A percentile compares a stretch with the other conserved stretches of the same genome.
Conservation (phyloP, 1,284 basidiomycete species). For the Pseudomicrostroma phylloplanum region DNA sequence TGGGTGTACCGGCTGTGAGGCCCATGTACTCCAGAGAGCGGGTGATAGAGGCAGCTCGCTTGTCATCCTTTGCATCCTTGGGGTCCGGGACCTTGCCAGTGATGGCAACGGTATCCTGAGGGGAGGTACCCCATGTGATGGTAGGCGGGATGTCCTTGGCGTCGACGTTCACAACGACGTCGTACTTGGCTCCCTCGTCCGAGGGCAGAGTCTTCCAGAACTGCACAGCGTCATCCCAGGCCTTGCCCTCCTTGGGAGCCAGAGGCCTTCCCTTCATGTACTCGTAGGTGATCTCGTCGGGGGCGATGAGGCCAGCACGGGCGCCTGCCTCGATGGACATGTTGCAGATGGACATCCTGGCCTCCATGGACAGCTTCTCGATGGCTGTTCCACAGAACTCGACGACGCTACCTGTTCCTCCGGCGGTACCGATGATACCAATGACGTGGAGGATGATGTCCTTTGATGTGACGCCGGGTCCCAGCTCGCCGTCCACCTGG, state of each 20-base stretch:
- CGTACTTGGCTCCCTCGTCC: conserved; percentile 44
- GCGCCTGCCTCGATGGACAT: conserved; percentile 51
- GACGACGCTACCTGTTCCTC: conserved; percentile 47
- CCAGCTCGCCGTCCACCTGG: conserved; percentile 45
- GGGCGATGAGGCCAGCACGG: conserved; percentile 49
- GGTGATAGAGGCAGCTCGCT: conserved; percentile 30
- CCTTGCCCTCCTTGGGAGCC: conserved; percentile 38
- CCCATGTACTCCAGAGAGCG: conserved; percentile 49
- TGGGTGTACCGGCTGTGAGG: conserved; percentile 38
- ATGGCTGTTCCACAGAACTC: conserved; percentile 47
- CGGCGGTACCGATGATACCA: conserved; percentile 48
- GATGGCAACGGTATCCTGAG: conserved; percentile 46
- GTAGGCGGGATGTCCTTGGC: conserved; percentile 48
- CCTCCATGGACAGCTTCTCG: conserved; percentile 44
- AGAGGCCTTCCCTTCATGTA: conserved; percentile 47
- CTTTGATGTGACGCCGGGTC: conserved; percentile 47
- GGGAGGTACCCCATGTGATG: conserved; percentile 47
- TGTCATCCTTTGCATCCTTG: conserved; percentile 34
- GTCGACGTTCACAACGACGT: conserved; percentile 41
- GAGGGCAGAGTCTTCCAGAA: conserved; percentile 46
- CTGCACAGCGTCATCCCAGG: conserved; percentile 43
- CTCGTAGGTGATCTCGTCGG: conserved; percentile 46
- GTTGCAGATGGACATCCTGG: conserved; percentile 50
- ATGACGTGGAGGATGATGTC: conserved; percentile 49
- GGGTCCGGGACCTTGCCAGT: conserved; percentile 45